Evolutionary conservation across 306 rosid genomes (phyloP).

Genomic region (Sicyos edulis): DNA sequence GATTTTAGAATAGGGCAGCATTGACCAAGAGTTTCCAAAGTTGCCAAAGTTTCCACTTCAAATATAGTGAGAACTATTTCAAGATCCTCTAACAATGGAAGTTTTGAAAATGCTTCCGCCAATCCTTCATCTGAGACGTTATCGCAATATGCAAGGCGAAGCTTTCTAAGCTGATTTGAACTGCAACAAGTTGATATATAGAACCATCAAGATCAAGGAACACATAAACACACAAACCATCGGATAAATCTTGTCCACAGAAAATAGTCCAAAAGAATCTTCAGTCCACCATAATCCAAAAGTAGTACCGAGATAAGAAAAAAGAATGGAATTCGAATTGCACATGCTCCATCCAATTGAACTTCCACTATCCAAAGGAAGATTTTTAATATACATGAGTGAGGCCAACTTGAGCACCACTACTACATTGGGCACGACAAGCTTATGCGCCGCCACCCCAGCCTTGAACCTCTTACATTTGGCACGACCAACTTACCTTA

Average conservation of each 20-base stretch:
- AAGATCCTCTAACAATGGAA: constrained; percentile 60
- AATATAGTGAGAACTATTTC: constrained; percentile 34
- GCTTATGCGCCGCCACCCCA: too few relatives aligned
- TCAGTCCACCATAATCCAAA: background rate
- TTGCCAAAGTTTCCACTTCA: constrained; percentile 28
- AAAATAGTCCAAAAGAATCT: background rate
- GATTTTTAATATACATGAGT: too few relatives aligned
- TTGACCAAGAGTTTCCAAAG: constrained; percentile 48
- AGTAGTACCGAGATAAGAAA: background rate
- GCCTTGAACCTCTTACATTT: too few relatives aligned
- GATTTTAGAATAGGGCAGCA: constrained; percentile 47
- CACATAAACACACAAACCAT: background rate
- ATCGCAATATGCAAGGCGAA: constrained; percentile 41
- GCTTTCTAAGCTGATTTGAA: constrained; percentile 35
- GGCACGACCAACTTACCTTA: too few relatives aligned
- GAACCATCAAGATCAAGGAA: background rate
- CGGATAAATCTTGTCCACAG: too few relatives aligned
- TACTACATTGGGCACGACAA: too few relatives aligned
- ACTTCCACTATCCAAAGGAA: too few relatives aligned
- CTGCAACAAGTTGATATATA: constrained; percentile 28
- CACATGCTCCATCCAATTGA: too few relatives aligned
- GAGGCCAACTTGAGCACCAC: too few relatives aligned
- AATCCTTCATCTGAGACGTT: constrained; percentile 42
- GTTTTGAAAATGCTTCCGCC: constrained; percentile 33
- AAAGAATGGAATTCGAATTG: background rate